Percentiles rank a stretch among this genome's conserved stretches.
Conservation (phyloP, 192 early-diverging fungal species). For the Coemansia sp. region DNA sequence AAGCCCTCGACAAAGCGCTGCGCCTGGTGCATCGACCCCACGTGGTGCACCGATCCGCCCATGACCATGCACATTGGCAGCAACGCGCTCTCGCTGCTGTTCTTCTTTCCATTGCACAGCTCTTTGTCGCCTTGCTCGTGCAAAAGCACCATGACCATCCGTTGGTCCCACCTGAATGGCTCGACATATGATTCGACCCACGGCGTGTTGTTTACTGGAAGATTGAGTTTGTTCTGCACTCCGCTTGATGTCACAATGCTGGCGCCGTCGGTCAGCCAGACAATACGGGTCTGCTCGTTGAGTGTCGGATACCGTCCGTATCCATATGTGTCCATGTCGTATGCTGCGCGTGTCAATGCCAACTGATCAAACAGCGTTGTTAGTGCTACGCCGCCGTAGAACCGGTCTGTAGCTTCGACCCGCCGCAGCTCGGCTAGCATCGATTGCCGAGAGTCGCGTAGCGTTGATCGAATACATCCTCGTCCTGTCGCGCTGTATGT, state of each 20-base stretch:
- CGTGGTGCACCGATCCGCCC: constrained; percentile 61
- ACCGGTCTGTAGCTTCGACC: constrained; percentile 65
- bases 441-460: constrained; percentile 54
- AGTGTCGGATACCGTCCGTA: constrained; percentile 68
- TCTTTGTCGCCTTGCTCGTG: constrained; percentile 37
- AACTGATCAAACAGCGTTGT: constrained; percentile 69
- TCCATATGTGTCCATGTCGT: constrained; percentile 68
- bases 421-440: constrained; percentile 65
- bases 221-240: constrained; percentile 62
- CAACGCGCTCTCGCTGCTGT: constrained; percentile 59
- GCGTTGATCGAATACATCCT: constrained; percentile 40
- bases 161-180: constrained; percentile 85
- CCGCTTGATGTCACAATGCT: constrained; percentile 54
- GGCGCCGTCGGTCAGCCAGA: constrained; percentile 81
- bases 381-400: constrained; percentile 66
- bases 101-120: constrained; percentile 36
- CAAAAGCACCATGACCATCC: constrained; percentile 66
- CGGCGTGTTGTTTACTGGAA: constrained; percentile 60
- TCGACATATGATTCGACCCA: constrained; percentile 69
- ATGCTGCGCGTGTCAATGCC: constrained; percentile 60
- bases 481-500: constrained; percentile 59
- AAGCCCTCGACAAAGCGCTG: constrained; percentile 67
- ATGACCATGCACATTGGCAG: constrained; percentile 67
- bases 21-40: constrained; percentile 56
- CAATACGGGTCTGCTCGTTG: constrained; percentile 64